Base-by-base conservation (phyloP, 495 filamentous ascomycete species). In the Chaetomium cochliodes region DNA sequence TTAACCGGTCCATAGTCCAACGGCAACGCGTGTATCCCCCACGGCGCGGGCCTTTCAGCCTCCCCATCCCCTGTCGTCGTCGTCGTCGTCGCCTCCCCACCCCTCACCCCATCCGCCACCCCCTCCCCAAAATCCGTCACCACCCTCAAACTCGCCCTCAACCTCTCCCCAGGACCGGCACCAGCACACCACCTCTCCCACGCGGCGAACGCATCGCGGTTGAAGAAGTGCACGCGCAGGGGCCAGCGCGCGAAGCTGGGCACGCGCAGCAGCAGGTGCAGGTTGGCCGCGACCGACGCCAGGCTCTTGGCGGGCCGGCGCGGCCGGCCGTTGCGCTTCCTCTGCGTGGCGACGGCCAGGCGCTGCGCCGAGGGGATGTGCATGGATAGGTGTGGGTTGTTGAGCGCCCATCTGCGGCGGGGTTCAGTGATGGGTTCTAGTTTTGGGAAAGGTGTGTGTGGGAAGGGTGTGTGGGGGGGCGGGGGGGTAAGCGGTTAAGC, bases 341-440 rank as follows among this genome's bases (percentile, higher is more conserved):
- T 68, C 22, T 70, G 66, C 5, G 70, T 77, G 15, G 79, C 58
- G 30, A 78, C 66, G 22, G 79, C 75, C 42, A 85, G 75, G 49
- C 87, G 82, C 41, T 86, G 80, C 16, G 79, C 76, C 0, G 82
- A 72, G 5, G 85, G 77, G 64, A 96, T 88, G 71, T 93, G 91
- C 23, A 86, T 78, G 6, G 93, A 89, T 26, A 85, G 70, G 68
- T 92, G 87, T 0, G 91, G 83, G 72, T 97, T 90, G 66, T 90
- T 92, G 83, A 93, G 92, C 41, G 93, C 93, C 93, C 93, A 98
- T 83, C 91, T 94, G 60, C 18, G 44, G 25, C 60, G 22, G 33
- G 5, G 33, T 57, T 42, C 5, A 6, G 33, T 9, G 33, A 12
- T 7, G 33, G 33, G 33, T 8, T 18, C n/a, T n/a, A n/a, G n/a